These are phyloP conservation scores for Dunaliella primolecta DNA, from an alignment of 139 green algal genomes.

Conservation along the genomic window DNA sequence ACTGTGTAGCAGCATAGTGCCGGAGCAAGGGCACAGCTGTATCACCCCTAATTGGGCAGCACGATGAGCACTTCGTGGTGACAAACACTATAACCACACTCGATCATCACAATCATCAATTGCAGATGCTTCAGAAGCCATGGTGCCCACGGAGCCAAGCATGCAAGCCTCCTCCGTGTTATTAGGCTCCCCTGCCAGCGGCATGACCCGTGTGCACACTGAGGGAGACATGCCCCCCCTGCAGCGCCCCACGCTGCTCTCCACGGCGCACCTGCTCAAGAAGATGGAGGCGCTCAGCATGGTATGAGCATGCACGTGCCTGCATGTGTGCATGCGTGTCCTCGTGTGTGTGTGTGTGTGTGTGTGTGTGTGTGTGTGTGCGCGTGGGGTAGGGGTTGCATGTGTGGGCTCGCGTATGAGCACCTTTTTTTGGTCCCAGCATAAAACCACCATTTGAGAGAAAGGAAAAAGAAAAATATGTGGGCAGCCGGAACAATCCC, in stretches of 20 bases:
- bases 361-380: not conserved
- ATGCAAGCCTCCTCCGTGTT: conserved; percentile 4
- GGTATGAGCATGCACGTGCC: not conserved
- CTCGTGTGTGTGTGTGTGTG: not conserved
- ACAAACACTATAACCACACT: no score
- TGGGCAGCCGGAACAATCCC: no score
- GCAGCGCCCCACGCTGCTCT: conserved; percentile 7
- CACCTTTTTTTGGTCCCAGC: no score
- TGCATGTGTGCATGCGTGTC: not conserved
- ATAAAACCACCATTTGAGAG: no score
- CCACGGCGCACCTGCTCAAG: conserved; percentile 11
- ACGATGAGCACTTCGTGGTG: no score
- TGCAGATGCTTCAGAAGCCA: not conserved
- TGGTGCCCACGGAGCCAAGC: not conserved
- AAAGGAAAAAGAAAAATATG: no score
- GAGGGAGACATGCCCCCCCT: conserved; percentile 11
- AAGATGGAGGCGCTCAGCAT: conserved; percentile 13
- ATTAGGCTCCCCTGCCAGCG: conserved; percentile 10
- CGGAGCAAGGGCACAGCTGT: no score
- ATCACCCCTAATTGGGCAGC: no score
- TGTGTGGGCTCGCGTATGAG: not conserved
- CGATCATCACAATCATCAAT: no score
- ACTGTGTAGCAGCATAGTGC: no score
- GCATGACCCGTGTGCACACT: not conserved
- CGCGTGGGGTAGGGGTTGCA: not conserved